Base-by-base conservation (phyloP, 2,329 filamentous ascomycete species). In the Beauveria asiatica region DNA sequence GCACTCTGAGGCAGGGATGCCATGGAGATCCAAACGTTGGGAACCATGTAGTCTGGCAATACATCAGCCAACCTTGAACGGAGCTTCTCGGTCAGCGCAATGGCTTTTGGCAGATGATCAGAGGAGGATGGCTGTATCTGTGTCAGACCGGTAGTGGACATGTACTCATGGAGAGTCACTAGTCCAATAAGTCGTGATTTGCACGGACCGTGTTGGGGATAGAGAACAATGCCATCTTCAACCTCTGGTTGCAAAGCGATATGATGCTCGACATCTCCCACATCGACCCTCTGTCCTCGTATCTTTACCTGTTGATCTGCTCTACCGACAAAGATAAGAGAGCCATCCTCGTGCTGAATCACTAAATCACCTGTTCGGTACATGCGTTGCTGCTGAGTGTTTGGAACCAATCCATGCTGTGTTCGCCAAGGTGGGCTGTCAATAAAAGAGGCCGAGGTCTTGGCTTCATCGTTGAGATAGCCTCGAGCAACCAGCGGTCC, bases 401-500 rank as follows among this genome's bases (percentile, higher is more conserved):
- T 21, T 16, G 21, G 13, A 27, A 21, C 23, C 2, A 16, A 27
- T 1, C 3, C n/a, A 37, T 62, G 63, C 17, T 19, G 13, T 1
- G 61, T 21, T 2, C 67, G 57, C 67, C 66, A 68, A 2, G 45
- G n/a, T 1, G 66, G 67, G 39, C 62, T 54, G 19, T 67, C 25
- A 39, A 73, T 67, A 37, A 72, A 73, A 0, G 65, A 64, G 0
- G 61, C 19, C 57, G 70, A 61, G 70, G 78, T 74, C 52, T 64
- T 64, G 5, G 51, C 57, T 0, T 67, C 25, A 25, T 72, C 67
- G 55, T 79, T 76, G 16, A 81, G 67, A 62, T 83, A 84, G 33
- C 80, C 78, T 48, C 74, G 70, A 16, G 76, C 79, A 10, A 83
- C 73, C 2, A 76, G 72, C 1, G 79, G 80, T 0, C 77, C 76